phyloP scores from a whole-genome alignment of 768 basidiomycete genomes.

The Mycena haematopus region DNA sequence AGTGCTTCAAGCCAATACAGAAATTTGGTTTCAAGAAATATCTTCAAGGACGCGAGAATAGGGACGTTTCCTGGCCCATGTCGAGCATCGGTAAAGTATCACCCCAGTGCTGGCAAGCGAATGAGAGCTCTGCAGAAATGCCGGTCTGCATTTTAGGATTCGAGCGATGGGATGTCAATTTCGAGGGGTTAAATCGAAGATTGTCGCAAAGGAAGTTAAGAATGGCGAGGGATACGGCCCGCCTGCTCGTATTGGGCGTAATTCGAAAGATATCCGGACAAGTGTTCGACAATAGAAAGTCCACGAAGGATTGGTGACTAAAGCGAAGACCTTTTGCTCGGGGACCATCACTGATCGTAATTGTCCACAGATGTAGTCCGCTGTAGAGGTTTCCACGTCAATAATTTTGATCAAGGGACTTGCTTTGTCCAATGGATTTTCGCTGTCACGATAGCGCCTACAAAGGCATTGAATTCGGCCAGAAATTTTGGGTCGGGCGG shows the following conservation, averaged over 20 bases:
- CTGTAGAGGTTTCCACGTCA: background rate
- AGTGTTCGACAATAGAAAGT: conserved; percentile 18
- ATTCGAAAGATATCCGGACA: conserved; percentile 12
- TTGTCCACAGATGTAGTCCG: background rate
- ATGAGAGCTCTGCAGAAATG: conserved; percentile 1
- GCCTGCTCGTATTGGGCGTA: background rate
- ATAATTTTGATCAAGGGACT: conserved; percentile 20
- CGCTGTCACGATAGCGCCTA: conserved; percentile 19
- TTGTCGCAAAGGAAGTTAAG: background rate
- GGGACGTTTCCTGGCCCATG: background rate
- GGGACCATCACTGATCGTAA: conserved; percentile 19
- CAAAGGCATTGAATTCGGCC: conserved; percentile 5
- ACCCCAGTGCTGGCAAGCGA: conserved; percentile 18
- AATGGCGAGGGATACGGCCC: conserved; percentile 4
- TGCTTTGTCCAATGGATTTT: background rate
- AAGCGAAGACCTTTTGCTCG: conserved; percentile 4
- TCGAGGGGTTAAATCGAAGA: conserved; percentile 15
- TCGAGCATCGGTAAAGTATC: conserved; percentile 2
- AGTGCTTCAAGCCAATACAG: conserved; percentile 25
- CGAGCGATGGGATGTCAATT: conserved; percentile 6
- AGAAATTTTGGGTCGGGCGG: background rate
- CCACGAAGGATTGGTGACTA: conserved; percentile 28
- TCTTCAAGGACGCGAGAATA: conserved; percentile 1
- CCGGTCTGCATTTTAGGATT: background rate
- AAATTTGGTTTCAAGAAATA: conserved; percentile 22